A percentile compares a stretch with the other conserved stretches of the same genome.
Conservation (phyloP, 768 basidiomycete genomes). For the Hericium alpestre region DNA sequence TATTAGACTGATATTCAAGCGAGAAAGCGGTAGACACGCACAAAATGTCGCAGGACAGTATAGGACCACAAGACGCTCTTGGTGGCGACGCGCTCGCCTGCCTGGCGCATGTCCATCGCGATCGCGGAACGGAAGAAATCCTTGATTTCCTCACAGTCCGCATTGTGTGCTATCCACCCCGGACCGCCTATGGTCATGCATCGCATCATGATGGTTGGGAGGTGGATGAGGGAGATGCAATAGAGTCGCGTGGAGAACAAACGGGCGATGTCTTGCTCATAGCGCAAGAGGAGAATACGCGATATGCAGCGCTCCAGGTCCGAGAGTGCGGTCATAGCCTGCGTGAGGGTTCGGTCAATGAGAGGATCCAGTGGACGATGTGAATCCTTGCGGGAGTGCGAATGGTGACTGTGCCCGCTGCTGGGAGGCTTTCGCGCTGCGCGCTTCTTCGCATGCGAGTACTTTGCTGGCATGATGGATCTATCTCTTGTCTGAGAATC, state of each 20-base stretch:
- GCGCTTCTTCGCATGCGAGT: constrained; percentile 66
- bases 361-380: constrained; percentile 33
- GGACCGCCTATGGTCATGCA: constrained; percentile 52
- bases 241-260: constrained; percentile 64
- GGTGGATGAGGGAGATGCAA: constrained; percentile 49
- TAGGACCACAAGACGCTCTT: constrained; percentile 76
- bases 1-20: neutral
- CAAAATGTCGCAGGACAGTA: constrained; percentile 66
- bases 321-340: constrained; percentile 50
- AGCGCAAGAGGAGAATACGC: constrained; percentile 55
- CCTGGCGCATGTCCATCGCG: constrained; percentile 69
- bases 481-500: neutral
- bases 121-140: constrained; percentile 64
- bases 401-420: constrained; percentile 9
- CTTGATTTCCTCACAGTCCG: constrained; percentile 59
- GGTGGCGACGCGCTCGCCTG: constrained; percentile 68
- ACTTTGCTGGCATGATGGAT: constrained; percentile 51
- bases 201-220: constrained; percentile 60
- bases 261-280: constrained; percentile 65
- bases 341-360: constrained; percentile 42
- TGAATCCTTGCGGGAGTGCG: constrained; percentile 18
- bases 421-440: constrained; percentile 38
- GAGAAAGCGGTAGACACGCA: constrained; percentile 24
- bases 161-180: constrained; percentile 58
- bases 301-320: constrained; percentile 62